Percentiles rank a stretch among this genome's conserved stretches.
Evolutionary conservation across 306 rosid species (phyloP).

Genomic region (Acacia confusa): DNA sequence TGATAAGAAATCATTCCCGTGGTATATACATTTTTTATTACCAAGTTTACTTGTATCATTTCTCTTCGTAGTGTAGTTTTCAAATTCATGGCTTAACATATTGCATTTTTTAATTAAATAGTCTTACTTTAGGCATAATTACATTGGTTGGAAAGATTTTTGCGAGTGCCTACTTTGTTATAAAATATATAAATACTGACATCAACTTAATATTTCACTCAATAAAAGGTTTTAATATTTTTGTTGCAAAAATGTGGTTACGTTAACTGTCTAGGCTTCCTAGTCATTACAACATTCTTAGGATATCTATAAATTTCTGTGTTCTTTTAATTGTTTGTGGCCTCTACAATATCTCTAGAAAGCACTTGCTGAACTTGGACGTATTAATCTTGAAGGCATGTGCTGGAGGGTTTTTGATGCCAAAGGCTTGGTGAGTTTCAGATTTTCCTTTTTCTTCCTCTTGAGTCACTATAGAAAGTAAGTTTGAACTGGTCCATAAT

Average conservation of each 20-base stretch:
- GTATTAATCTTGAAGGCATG: conserved; percentile 84
- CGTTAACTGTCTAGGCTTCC: not conserved
- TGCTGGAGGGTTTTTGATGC: conserved; percentile 95
- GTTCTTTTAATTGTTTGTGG: not conserved
- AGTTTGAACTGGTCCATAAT: not conserved
- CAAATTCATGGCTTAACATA: not conserved
- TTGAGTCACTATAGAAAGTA: not conserved
- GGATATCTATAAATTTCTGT: not conserved
- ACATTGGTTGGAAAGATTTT: not conserved
- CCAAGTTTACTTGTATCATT: not conserved
- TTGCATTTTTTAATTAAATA: not conserved
- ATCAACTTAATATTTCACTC: not conserved
- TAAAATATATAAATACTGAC: not conserved
- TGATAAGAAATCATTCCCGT: not conserved
- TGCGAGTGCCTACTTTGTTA: not conserved
- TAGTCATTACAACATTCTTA: not conserved
- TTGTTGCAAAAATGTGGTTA: not conserved
- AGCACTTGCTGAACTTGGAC: conserved; percentile 87
- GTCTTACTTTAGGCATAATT: not conserved
- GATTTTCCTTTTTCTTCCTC: not conserved
- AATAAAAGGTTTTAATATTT: not conserved
- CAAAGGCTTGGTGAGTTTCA: conserved; percentile 72
- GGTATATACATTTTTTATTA: not conserved
- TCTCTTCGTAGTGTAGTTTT: not conserved
- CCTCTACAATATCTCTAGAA: conserved; percentile 42